Base-by-base conservation (phyloP, 768 basidiomycete species). In the Suillus ampliporus region DNA sequence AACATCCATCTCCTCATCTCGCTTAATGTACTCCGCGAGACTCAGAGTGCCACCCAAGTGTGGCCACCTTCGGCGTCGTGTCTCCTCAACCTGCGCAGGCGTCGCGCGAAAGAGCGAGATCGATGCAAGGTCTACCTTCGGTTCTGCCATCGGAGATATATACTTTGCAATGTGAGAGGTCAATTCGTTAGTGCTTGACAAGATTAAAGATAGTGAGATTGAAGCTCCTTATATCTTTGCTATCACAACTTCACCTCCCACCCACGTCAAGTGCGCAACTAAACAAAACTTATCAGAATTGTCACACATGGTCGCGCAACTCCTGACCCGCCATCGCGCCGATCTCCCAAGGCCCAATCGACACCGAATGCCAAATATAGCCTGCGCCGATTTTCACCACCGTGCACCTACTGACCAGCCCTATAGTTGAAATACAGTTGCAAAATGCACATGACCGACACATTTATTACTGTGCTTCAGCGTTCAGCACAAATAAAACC, bases 61-160 rank as follows among this genome's bases (percentile, higher is more conserved):
- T 15, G 60, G 68, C 47, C 70, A 73, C 9, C 78, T 76, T 46
- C 80, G 70, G 47, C 75, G 74, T 48, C 83, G 77, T 23, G 82
- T 76, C 61, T 78, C 80, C 2, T 74, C 51, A 3, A 74, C 71
- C 66, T 88, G 86, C 44, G 78, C 77, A 10, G 72, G 69, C 17
- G 84, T 86, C 40, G 85, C 86, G 7, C 70, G 73, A 66, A 82
- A 84, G 6, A 87, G 65, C 0, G 84, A 81, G 10, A 83, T 57
- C 15, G 67, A 65, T 19, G 66, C 62, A 37, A 72, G 59, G 28
- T 70, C 63, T 60, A 62, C 48, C 57, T 46, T 56, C 17, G 54
- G 11, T 56, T 40, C 38, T 11, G 19, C 17, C 54, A 56, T 56
- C 26, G 54, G 38, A 40, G 54, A 56, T 26, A 37, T 26, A 37